phyloP scores from a whole-genome alignment of 139 green algal species.

The Edaphochlamys debaryana region DNA sequence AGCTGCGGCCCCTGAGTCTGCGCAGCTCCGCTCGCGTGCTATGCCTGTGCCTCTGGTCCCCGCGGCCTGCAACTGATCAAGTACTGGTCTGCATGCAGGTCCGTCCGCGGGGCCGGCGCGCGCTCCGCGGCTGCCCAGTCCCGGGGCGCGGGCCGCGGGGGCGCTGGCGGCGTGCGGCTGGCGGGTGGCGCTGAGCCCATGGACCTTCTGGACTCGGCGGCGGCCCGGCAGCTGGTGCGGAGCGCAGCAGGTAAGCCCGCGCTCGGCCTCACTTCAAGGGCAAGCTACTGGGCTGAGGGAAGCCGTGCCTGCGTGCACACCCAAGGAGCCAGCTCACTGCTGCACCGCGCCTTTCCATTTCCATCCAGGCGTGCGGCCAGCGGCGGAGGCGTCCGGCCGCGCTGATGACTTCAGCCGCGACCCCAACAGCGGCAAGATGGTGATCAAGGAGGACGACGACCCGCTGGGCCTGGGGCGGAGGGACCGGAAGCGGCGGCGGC shows the following conservation, averaged over 20 bases:
- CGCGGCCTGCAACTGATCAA: no score
- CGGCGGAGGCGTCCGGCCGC: constrained; percentile 25
- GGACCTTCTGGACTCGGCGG: constrained; percentile 84
- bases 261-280: no score
- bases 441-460: constrained; percentile 77
- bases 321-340: no score
- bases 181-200: constrained; percentile 72
- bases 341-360: no score
- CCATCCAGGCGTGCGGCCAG: constrained; percentile 24
- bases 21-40: no score
- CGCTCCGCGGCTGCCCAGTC: no score
- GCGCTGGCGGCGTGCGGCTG: constrained; percentile 41
- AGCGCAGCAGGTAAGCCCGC: constrained; percentile 40
- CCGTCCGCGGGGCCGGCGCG: no score
- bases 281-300: no score
- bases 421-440: constrained; percentile 63
- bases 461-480: neutral
- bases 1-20: neutral
- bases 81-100: no score
- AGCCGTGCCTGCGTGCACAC: no score
- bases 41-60: no score
- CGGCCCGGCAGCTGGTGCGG: constrained; percentile 64
- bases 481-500: constrained; percentile 46
- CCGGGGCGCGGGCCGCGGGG: neutral
- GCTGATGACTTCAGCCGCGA: constrained; percentile 55